phyloP scores from a whole-genome alignment of 176 grass and related monocot genomes.

The Musa schizocarpa region DNA sequence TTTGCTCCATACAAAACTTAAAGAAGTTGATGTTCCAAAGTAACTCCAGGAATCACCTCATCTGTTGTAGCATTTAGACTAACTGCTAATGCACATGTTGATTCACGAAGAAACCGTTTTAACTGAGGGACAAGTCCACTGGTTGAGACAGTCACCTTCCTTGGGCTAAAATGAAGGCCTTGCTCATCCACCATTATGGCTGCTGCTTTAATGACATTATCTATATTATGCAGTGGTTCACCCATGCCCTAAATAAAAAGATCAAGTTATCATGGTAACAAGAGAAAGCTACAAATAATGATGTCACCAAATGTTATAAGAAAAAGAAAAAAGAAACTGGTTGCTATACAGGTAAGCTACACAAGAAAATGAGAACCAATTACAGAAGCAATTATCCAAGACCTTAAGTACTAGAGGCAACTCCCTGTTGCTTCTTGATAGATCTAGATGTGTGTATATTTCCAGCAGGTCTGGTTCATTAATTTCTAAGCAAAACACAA shows the following conservation, averaged over 20 bases:
- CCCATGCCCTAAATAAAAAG: conserved; percentile 66
- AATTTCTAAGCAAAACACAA: too few relatives aligned
- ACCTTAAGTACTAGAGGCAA: too few relatives aligned
- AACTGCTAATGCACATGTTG: conserved; percentile 63
- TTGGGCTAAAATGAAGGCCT: conserved; percentile 92
- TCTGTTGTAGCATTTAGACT: conserved; percentile 98
- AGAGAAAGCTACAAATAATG: not conserved
- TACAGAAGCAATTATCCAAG: too few relatives aligned
- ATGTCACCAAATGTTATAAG: not conserved
- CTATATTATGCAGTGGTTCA: conserved; percentile 87
- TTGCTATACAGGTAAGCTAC: not conserved
- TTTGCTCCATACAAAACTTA: conserved; percentile 3
- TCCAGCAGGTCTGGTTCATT: too few relatives aligned
- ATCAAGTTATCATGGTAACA: not conserved
- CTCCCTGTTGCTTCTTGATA: too few relatives aligned
- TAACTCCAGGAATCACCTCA: conserved; percentile 39
- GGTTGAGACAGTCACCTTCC: conserved; percentile 82
- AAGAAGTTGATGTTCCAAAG: conserved; percentile 10
- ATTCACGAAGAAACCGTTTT: conserved; percentile 74
- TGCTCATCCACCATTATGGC: conserved; percentile 88
- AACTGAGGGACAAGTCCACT: conserved; percentile 84
- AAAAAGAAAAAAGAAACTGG: not conserved
- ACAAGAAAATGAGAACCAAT: too few relatives aligned
- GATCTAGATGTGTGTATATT: too few relatives aligned
- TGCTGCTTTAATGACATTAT: conserved; percentile 71